A percentile compares a stretch with the other conserved stretches of the same genome.
Evolutionary conservation across 495 filamentous ascomycete genomes (phyloP).

Genomic region (Clavariopsis aquatica): DNA sequence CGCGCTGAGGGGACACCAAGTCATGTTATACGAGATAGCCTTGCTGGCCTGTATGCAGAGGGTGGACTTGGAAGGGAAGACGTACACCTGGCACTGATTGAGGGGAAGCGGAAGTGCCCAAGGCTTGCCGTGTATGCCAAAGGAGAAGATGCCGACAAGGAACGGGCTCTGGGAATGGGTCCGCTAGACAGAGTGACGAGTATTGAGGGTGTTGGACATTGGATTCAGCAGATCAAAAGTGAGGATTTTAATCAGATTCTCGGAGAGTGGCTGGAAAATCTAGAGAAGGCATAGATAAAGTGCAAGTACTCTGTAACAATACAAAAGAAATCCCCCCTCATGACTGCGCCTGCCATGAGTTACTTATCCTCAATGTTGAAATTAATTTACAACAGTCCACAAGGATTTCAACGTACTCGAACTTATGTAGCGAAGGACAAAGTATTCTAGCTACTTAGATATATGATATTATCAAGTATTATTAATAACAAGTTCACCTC

Average conservation of each 20-base stretch:
- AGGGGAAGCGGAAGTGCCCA: conserved; percentile 13
- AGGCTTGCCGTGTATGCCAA: conserved; percentile 6
- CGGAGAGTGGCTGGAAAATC: conserved; percentile 17
- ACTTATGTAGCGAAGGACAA: no score
- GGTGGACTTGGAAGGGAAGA: conserved; percentile 10
- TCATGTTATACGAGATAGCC: conserved; percentile 3
- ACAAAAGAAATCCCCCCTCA: background rate
- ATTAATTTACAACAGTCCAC: no score
- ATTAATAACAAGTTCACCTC: no score
- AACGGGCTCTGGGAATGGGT: conserved; percentile 3
- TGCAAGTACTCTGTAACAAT: background rate
- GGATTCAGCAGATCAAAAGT: conserved; percentile 12
- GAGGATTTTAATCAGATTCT: conserved; percentile 19
- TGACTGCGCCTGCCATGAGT: background rate
- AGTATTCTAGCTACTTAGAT: no score
- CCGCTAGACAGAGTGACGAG: background rate
- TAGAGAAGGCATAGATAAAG: background rate
- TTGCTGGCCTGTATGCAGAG: background rate
- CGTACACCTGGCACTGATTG: background rate
- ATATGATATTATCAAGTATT: no score
- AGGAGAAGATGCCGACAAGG: conserved; percentile 1
- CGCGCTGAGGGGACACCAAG: conserved; percentile 3
- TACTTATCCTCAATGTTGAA: no score
- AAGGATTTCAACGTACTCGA: no score
- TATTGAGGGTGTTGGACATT: conserved; percentile 11